A percentile compares a stretch with the other conserved stretches of the same genome.
Conservation (phyloP, 2,329 filamentous ascomycete species). For the Cladosporium sp. region DNA sequence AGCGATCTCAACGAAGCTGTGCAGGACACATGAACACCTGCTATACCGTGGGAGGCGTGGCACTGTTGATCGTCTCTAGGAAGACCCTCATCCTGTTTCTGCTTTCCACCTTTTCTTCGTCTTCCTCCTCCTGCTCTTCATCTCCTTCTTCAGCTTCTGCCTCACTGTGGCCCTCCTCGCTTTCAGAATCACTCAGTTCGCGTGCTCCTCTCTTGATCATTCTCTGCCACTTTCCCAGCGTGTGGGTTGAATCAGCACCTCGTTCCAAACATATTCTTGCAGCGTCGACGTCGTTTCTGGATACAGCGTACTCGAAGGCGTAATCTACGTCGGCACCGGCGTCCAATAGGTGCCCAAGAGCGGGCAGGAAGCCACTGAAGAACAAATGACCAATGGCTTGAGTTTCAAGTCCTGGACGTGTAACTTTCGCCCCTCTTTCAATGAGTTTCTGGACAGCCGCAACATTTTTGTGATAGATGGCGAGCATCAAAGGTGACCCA, state of each 20-base stretch:
- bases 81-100: not conserved
- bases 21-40: not conserved
- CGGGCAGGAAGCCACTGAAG: not conserved
- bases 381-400: not conserved
- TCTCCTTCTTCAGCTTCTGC: not conserved
- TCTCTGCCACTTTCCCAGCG: not conserved
- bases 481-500: not conserved
- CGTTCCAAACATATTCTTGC: not conserved
- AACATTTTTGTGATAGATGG: not conserved
- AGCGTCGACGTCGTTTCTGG: not conserved
- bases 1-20: no score
- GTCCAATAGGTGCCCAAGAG: not conserved
- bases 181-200: not conserved
- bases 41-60: not conserved
- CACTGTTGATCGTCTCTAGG: not conserved
- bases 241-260: not conserved
- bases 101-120: not conserved
- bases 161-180: not conserved
- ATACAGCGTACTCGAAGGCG: not conserved
- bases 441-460: not conserved
- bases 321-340: not conserved
- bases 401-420: not conserved
- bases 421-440: not conserved
- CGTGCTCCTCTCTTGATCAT: not conserved
- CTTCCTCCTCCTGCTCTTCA: not conserved